phyloP scores from a whole-genome alignment of 257 asterid genomes.

The Penstemon barbatus region DNA sequence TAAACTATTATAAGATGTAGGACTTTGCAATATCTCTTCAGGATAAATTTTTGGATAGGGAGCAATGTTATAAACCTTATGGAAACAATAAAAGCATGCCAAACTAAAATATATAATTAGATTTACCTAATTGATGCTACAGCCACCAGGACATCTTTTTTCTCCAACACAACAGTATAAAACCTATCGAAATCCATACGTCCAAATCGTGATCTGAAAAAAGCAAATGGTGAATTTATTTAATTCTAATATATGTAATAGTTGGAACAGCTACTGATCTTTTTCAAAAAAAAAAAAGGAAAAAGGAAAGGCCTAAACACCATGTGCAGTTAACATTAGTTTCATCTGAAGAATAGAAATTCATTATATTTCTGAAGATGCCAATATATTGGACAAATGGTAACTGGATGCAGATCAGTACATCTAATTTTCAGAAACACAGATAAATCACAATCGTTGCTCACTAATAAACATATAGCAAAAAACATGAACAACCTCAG shows the following conservation, averaged over 20 bases:
- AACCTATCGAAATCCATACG: conserved; percentile 57
- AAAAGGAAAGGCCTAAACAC: neutral
- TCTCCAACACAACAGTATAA: conserved; percentile 60
- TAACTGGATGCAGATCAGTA: neutral
- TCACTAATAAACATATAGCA: neutral
- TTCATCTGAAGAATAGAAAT: neutral
- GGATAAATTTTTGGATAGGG: neutral
- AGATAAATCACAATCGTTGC: neutral
- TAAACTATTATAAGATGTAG: neutral
- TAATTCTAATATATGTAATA: neutral
- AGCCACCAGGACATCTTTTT: conserved; percentile 45
- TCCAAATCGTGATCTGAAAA: conserved; percentile 49
- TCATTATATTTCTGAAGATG: no score
- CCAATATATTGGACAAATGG: neutral
- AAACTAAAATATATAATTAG: neutral
- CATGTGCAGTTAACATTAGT: neutral
- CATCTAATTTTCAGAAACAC: neutral
- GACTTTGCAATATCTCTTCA: no score
- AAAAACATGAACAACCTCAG: neutral
- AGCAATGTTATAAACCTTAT: neutral
- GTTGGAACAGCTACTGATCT: neutral
- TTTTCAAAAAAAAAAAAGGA: neutral
- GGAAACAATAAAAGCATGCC: neutral
- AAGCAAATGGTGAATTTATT: conserved; percentile 14
- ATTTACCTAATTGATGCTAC: conserved; percentile 67